Evolutionary conservation across 2,329 filamentous ascomycete genomes (phyloP).

Genomic region (Peltaster fructicola): DNA sequence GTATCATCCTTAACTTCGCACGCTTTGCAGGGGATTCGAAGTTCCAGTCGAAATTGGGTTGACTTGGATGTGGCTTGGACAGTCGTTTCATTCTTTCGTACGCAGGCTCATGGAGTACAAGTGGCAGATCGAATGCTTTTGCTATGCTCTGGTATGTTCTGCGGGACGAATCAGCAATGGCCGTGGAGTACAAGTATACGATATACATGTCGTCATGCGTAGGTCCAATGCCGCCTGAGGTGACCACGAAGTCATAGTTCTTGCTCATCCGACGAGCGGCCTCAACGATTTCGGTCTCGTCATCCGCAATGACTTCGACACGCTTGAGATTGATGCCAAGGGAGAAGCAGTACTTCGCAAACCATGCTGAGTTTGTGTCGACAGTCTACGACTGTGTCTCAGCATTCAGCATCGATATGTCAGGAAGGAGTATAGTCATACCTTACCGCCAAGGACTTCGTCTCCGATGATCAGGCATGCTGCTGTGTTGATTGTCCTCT

Average conservation of each 20-base stretch:
- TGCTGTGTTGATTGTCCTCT: slow-evolving; percentile 66
- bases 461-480: slow-evolving; percentile 94
- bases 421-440: slow-evolving; percentile 22
- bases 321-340: slow-evolving; percentile 56
- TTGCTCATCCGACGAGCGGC: slow-evolving; percentile 72
- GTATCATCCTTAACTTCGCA: slow-evolving; percentile 80
- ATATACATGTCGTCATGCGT: slow-evolving; percentile 97
- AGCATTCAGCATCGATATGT: slow-evolving; percentile 3
- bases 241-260: slow-evolving; percentile 87
- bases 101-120: slow-evolving; percentile 61
- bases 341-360: slow-evolving; percentile 49
- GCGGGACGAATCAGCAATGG: no score
- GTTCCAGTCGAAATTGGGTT: slow-evolving; percentile 71
- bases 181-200: no score
- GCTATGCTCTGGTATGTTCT: slow-evolving; percentile 91
- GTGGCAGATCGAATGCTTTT: slow-evolving; percentile 62
- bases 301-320: slow-evolving; percentile 85
- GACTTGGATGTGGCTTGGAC: slow-evolving; percentile 52
- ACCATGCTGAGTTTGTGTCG: slow-evolving; percentile 48
- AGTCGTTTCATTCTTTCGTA: slow-evolving; percentile 70
- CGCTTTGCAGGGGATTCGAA: slow-evolving; percentile 57
- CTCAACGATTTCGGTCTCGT: slow-evolving; percentile 78
- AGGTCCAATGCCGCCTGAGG: slow-evolving; percentile 86
- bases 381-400: slow-evolving; percentile 31
- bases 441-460: slow-evolving; percentile 89